A percentile compares a stretch with the other conserved stretches of the same genome.
These are phyloP conservation scores for Pouteria glomerata DNA, from an alignment of 148 eudicot species.

Conservation along the genomic window DNA sequence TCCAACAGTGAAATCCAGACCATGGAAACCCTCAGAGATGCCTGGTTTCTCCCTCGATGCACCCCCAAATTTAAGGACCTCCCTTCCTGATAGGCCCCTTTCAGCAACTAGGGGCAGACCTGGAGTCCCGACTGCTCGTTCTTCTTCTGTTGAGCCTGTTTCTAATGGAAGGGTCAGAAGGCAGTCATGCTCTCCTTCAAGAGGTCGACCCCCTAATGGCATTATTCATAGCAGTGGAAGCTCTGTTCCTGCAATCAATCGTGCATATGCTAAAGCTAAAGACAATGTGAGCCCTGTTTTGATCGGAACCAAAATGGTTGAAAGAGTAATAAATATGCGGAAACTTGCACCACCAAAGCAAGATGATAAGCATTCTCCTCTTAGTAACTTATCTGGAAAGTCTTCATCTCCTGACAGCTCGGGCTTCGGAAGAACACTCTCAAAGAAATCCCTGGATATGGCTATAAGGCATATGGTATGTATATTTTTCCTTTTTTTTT, in stretches of 20 bases:
- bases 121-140: conserved; percentile 60
- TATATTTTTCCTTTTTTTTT: conserved; percentile 4
- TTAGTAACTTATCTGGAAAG: conserved; percentile 73
- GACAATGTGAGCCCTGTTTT: conserved; percentile 82
- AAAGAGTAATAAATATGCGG: conserved; percentile 94
- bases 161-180: conserved; percentile 64
- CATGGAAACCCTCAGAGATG: conserved; percentile 98
- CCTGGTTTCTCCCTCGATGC: conserved; percentile 92
- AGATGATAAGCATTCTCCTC: conserved; percentile 78
- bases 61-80: conserved; percentile 88
- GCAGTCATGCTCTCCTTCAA: conserved; percentile 89
- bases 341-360: conserved; percentile 81
- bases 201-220: conserved; percentile 85
- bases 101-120: conserved; percentile 91
- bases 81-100: conserved; percentile 77
- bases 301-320: conserved; percentile 94
- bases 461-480: conserved; percentile 96
- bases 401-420: conserved; percentile 90
- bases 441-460: conserved; percentile 96
- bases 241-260: conserved; percentile 75
- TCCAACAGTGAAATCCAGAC: conserved; percentile 72
- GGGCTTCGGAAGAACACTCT: conserved; percentile 88
- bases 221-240: conserved; percentile 53
- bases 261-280: conserved; percentile 67
- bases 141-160: conserved; percentile 72